phyloP scores from a whole-genome alignment of 129 eudicot genomes.

The Logfia minima region DNA sequence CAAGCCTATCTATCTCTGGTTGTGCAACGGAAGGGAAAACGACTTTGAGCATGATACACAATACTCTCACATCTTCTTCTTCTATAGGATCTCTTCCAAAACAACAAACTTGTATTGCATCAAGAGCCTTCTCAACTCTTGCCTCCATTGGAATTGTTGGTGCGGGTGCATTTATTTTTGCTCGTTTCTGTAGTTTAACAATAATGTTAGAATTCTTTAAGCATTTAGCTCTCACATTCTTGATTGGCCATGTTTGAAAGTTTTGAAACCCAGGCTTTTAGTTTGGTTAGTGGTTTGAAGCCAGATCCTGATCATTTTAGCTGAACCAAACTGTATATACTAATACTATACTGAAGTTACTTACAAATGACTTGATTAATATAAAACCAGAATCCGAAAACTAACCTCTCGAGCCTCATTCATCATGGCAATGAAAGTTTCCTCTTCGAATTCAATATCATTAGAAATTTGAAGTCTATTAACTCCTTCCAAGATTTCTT shows the following conservation, averaged over 20 bases:
- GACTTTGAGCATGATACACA: constrained; percentile 58
- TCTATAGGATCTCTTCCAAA: constrained; percentile 73
- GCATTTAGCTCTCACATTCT: background rate
- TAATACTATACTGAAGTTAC: too few species aligned
- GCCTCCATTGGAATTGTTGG: constrained; percentile 71
- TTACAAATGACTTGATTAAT: background rate
- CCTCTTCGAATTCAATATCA: constrained; percentile 94
- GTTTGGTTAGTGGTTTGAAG: background rate
- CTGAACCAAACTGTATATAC: background rate
- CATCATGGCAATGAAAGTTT: constrained; percentile 85
- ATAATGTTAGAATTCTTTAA: background rate
- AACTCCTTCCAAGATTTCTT: constrained; percentile 94
- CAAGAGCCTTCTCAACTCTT: constrained; percentile 90
- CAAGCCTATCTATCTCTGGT: constrained; percentile 45
- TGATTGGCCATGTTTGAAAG: too few species aligned
- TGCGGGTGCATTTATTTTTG: constrained; percentile 45
- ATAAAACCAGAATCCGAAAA: background rate
- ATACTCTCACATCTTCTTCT: constrained; percentile 63
- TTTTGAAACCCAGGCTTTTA: background rate
- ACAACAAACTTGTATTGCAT: constrained; percentile 83
- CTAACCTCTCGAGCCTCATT: constrained; percentile 90
- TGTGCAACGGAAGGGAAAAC: constrained; percentile 71
- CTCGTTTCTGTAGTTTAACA: constrained; percentile 62
- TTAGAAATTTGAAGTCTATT: constrained; percentile 72
- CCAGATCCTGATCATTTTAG: background rate